Evolutionary conservation across 148 eudicot genomes (phyloP).

Genomic region (Nepenthes mirabilis): DNA sequence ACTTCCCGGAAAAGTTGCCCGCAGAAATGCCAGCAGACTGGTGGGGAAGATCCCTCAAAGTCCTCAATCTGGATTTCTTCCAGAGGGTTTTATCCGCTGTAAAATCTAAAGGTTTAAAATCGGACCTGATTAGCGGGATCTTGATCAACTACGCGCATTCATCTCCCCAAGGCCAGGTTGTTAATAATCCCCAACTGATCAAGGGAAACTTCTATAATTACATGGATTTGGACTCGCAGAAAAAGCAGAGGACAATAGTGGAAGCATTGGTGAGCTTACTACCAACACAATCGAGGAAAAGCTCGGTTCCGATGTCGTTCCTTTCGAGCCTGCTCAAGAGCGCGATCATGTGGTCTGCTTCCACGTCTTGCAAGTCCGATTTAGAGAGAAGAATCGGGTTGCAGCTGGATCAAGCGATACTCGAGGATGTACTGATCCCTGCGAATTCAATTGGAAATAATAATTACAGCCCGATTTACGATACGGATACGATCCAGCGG

Average conservation of each 20-base stretch:
- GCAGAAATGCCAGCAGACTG: conserved; percentile 58
- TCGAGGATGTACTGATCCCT: conserved; percentile 88
- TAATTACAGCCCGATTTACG: conserved; percentile 53
- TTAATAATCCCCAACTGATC: conserved; percentile 1
- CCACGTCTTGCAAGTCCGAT: conserved; percentile 69
- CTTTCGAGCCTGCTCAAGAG: conserved; percentile 76
- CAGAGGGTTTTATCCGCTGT: conserved; percentile 69
- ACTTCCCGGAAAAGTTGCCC: conserved; percentile 29
- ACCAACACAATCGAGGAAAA: conserved; percentile 71
- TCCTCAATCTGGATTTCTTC: conserved; percentile 72
- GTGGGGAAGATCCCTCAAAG: conserved; percentile 85
- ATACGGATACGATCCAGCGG: conserved; percentile 59
- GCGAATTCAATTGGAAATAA: conserved; percentile 18
- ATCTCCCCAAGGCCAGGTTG: conserved; percentile 58
- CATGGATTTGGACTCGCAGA: conserved; percentile 31
- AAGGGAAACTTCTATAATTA: not conserved
- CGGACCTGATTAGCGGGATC: conserved; percentile 67
- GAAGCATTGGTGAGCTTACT: conserved; percentile 40
- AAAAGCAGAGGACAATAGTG: conserved; percentile 4
- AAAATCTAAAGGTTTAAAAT: conserved; percentile 72
- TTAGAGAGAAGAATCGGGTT: conserved; percentile 82
- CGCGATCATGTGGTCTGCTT: conserved; percentile 44
- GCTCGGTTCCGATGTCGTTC: conserved; percentile 83
- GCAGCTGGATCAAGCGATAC: conserved; percentile 89
- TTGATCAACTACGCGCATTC: conserved; percentile 76